Evolutionary conservation across 2,329 filamentous ascomycete species (phyloP).

Genomic region (Pseudocercospora vitis): DNA sequence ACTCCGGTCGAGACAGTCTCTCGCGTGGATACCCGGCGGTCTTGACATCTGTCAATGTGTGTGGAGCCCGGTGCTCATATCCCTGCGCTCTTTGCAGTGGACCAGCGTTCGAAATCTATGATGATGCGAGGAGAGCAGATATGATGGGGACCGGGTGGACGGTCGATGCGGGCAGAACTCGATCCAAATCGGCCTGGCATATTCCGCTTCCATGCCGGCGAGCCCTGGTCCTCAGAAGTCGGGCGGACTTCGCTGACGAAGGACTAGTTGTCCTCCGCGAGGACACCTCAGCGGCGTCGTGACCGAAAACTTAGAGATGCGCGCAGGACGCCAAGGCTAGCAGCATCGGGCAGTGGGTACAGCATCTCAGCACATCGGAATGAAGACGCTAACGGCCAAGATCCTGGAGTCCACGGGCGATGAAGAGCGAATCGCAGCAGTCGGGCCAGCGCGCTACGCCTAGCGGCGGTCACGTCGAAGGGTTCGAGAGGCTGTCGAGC

Average conservation of each 20-base stretch:
- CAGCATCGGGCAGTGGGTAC: slow-evolving; percentile 5
- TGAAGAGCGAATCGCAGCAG: too few species aligned
- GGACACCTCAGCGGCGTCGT: slow-evolving; percentile 2
- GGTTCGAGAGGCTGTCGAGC: too few species aligned
- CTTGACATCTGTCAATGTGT: slow-evolving; percentile 20
- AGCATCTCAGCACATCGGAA: too few species aligned
- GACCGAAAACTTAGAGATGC: background rate
- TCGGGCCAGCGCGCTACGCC: too few species aligned
- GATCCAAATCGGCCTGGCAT: background rate
- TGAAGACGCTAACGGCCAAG: too few species aligned
- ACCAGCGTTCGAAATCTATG: slow-evolving; percentile 15
- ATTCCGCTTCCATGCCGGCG: slow-evolving; percentile 5
- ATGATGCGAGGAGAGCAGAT: slow-evolving; percentile 7
- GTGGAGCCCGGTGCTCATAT: slow-evolving; percentile 12
- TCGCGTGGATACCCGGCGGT: slow-evolving; percentile 14
- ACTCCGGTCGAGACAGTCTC: slow-evolving; percentile 9
- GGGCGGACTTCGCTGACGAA: slow-evolving; percentile 3
- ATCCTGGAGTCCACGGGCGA: too few species aligned
- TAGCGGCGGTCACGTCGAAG: too few species aligned
- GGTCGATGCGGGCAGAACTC: background rate
- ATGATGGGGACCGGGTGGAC: slow-evolving; percentile 5
- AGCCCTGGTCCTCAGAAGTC: slow-evolving; percentile 1
- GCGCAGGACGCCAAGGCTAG: background rate
- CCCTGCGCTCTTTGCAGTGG: slow-evolving; percentile 11
- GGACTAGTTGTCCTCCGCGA: background rate